Evolutionary conservation across 176 grass and related monocot genomes (phyloP).

Genomic region (Guadua angustifolia): DNA sequence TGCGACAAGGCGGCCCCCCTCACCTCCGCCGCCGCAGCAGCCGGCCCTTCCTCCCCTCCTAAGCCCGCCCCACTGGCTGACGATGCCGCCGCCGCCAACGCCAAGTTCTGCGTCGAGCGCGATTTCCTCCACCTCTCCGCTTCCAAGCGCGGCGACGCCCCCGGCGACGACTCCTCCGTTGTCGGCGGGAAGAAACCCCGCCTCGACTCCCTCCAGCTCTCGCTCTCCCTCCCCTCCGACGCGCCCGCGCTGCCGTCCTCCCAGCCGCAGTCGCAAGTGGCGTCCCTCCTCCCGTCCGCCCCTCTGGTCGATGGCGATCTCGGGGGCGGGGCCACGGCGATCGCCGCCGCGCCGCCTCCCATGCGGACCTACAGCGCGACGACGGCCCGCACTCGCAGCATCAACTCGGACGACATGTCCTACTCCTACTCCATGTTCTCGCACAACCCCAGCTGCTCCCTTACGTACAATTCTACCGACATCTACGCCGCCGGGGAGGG

Average conservation of each 20-base stretch:
- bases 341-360: conserved; percentile 24
- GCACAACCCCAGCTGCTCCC: conserved; percentile 97
- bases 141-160: conserved; percentile 66
- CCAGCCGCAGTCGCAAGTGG: conserved; percentile 21
- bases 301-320: conserved; percentile 41
- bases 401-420: conserved; percentile 95
- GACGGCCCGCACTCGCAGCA: conserved; percentile 65
- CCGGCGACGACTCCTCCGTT: conserved; percentile 59
- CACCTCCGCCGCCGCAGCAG: neutral
- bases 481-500: conserved; percentile 94
- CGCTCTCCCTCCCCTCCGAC: conserved; percentile 75
- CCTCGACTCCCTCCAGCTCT: conserved; percentile 74
- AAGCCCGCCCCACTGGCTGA: neutral
- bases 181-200: conserved; percentile 76
- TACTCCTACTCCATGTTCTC: conserved; percentile 96
- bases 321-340: conserved; percentile 33
- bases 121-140: conserved; percentile 72
- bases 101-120: conserved; percentile 65
- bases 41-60: conserved; percentile 44
- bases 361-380: conserved; percentile 75
- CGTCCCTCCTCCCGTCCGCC: conserved; percentile 27
- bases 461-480: conserved; percentile 93
- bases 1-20: conserved; percentile 58
- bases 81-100: neutral
- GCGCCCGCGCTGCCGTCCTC: conserved; percentile 21